Evolutionary conservation across 306 rosid genomes (phyloP).

Genomic region (Bauhinia variegata): DNA sequence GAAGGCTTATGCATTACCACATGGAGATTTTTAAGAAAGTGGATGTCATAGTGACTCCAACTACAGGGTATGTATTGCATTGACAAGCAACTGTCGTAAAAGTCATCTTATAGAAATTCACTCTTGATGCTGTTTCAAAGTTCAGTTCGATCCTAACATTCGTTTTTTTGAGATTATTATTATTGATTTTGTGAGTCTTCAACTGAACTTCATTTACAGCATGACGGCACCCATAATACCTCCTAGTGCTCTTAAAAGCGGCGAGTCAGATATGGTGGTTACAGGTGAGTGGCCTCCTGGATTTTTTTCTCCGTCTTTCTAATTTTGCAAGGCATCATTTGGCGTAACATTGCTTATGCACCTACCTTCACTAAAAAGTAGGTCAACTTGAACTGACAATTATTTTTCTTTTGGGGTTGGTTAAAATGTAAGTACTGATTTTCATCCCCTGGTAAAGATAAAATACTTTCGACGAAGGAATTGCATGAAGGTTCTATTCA

Average conservation of each 20-base stretch:
- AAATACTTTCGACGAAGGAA: too few relatives aligned
- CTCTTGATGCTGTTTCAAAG: conserved; percentile 17
- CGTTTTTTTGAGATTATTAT: neutral
- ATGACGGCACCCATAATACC: conserved; percentile 93
- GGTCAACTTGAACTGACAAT: neutral
- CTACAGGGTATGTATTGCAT: conserved; percentile 78
- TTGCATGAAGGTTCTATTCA: too few relatives aligned
- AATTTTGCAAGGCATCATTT: conserved; percentile 14
- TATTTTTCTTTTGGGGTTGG: too few relatives aligned
- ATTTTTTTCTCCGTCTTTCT: neutral
- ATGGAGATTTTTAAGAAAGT: conserved; percentile 90
- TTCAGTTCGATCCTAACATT: too few relatives aligned
- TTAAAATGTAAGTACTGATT: too few relatives aligned
- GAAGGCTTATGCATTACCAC: conserved; percentile 86
- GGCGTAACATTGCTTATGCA: neutral
- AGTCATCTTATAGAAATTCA: conserved; percentile 24
- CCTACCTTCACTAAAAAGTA: neutral
- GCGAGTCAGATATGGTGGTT: conserved; percentile 77
- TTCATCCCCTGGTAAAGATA: too few relatives aligned
- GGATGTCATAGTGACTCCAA: conserved; percentile 93
- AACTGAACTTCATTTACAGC: conserved; percentile 54
- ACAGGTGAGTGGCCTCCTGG: conserved; percentile 59
- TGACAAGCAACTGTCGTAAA: conserved; percentile 15
- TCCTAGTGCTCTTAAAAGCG: conserved; percentile 71
- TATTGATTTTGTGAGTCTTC: conserved; percentile 23